Evolutionary conservation across 2,329 filamentous ascomycete species (phyloP), one percentile per base, ranked within the genome.

Genomic region (Coniochaeta pulveracea): DNA sequence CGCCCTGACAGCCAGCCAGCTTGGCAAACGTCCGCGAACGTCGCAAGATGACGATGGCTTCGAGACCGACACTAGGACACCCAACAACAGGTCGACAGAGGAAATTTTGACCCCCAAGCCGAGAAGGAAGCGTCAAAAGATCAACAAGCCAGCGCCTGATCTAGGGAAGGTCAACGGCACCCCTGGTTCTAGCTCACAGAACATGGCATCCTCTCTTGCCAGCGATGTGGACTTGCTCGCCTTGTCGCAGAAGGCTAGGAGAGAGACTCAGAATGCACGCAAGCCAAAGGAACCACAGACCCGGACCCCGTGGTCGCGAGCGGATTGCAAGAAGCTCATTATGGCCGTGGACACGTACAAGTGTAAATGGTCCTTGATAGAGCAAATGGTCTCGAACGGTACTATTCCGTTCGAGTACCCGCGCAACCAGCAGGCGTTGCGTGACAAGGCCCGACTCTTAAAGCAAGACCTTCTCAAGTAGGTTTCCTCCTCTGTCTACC

Each of bases 361-460:
- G 15, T 60, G 55, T 43, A 55, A 54, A 19, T 65, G 60, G 61
- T 52, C 50, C 26, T 36, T 36, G 4, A 62, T 64, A 32, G 53
- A 55, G 33, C 45, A 45, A 27, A 43, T 42, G 10, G 46, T 47
- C 37, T 44, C 39, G 17, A 25, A 44, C 5, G 49, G 56, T 18
- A 43, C 44, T 0, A 19, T 54, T 12, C 37, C 36, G 2, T 71
- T 71, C 34, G 54, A 66, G 26, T 41, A 50, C 11, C 46, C 47
- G 2, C 65, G 69, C 32, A 61, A 64, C 43, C 69, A 73, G 51
- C 69, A 73, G 47, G 64, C 66, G 4, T 59, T 69, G 36, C 67
- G 70, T 6, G 70, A 75, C 56, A 69, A 67, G 50, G 70, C 70
- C n/a, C 63, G 70, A 32, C 63, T 70, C 36, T 41, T 72, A 35